These are phyloP conservation scores for Taiozyma onychis DNA, from an alignment of 1,139 yeast genomes.

Conservation along the genomic window DNA sequence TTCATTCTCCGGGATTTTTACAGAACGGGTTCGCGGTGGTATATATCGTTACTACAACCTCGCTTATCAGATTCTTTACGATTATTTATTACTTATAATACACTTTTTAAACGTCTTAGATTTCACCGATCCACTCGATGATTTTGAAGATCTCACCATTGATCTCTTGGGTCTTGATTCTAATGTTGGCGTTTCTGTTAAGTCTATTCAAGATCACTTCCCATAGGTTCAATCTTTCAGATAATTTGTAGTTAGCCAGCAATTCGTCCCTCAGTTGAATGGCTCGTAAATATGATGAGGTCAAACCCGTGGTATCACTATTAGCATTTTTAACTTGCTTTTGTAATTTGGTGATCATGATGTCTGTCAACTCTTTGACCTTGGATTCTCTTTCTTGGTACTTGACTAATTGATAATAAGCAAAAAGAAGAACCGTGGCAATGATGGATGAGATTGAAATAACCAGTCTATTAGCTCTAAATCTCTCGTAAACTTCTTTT, in stretches of 20 bases:
- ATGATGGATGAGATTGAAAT: constrained; percentile 30
- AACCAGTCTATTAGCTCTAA: constrained; percentile 37
- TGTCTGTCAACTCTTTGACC: constrained; percentile 27
- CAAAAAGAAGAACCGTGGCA: constrained; percentile 18
- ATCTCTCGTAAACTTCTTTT: constrained; percentile 45
- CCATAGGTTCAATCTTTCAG: constrained; percentile 56
- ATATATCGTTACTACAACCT: too few species aligned
- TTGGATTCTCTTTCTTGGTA: constrained; percentile 35
- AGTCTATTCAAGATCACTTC: constrained; percentile 47
- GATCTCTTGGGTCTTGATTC: constrained; percentile 54
- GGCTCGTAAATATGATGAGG: constrained; percentile 54
- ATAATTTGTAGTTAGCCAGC: constrained; percentile 39
- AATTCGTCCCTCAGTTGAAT: constrained; percentile 75
- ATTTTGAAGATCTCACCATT: constrained; percentile 80
- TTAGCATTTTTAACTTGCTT: constrained; percentile 32
- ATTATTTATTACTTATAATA: not conserved
- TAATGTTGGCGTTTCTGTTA: constrained; percentile 62
- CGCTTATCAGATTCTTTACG: not conserved
- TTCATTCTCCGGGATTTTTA: not conserved
- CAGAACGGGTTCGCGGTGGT: not conserved
- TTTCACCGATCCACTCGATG: constrained; percentile 75
- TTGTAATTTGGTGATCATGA: constrained; percentile 40
- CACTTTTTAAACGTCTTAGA: not conserved
- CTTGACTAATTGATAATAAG: constrained; percentile 33
- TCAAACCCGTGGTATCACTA: constrained; percentile 30